These are phyloP conservation scores for Flueggea neowawraea DNA, from an alignment of 441 rosid genomes.

Conservation along the genomic window DNA sequence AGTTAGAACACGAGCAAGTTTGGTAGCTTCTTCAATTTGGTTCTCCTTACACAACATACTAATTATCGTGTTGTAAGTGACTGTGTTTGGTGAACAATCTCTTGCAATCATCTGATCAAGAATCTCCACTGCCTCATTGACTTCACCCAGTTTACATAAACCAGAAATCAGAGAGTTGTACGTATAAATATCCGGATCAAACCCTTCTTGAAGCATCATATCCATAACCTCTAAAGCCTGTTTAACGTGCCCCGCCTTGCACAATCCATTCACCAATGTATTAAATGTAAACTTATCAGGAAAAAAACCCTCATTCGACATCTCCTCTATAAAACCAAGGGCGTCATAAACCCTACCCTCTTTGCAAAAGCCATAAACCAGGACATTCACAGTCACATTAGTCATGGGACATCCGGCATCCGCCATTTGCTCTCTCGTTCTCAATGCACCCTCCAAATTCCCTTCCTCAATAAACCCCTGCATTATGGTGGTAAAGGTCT, in stretches of 20 bases:
- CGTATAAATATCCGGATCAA: conserved; percentile 76
- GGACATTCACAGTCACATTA: conserved; percentile 71
- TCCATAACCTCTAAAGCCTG: conserved; percentile 83
- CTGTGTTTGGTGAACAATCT: conserved; percentile 84
- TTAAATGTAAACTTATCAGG: conserved; percentile 84
- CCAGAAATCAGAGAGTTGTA: conserved; percentile 85
- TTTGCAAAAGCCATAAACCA: conserved; percentile 86
- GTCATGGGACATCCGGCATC: conserved; percentile 50
- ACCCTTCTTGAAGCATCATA: conserved; percentile 84
- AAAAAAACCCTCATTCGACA: conserved; percentile 60
- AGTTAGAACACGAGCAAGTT: conserved; percentile 62
- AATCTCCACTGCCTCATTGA: conserved; percentile 76
- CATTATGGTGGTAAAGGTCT: conserved; percentile 81
- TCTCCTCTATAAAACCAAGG: conserved; percentile 57
- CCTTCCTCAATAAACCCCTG: conserved; percentile 88
- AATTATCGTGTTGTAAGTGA: conserved; percentile 81
- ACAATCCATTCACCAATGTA: conserved; percentile 77
- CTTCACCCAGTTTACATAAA: conserved; percentile 74
- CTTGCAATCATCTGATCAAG: conserved; percentile 75
- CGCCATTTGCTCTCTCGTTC: conserved; percentile 63
- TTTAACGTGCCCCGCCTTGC: conserved; percentile 71
- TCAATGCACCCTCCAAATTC: conserved; percentile 69
- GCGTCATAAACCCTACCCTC: conserved; percentile 73
- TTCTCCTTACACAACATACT: conserved; percentile 84
- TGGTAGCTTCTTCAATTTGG: conserved; percentile 71